These are phyloP conservation scores for Phytophthora pluvialis DNA, from an alignment of 352 stramenopile species.

Conservation along the genomic window DNA sequence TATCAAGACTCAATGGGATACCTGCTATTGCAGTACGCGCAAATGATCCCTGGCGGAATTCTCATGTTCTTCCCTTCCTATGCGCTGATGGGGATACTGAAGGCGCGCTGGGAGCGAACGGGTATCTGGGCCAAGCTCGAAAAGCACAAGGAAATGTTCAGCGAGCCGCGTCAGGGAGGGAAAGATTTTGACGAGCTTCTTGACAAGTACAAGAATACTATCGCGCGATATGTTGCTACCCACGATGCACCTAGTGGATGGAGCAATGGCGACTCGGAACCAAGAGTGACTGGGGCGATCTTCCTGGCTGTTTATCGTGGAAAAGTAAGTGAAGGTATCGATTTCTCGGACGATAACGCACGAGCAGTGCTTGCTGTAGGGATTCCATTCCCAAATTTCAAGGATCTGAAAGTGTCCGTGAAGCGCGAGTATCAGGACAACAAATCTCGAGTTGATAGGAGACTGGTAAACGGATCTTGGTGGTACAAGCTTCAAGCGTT, in stretches of 20 bases:
- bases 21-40: constrained; percentile 64
- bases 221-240: constrained; percentile 35
- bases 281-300: constrained; percentile 80
- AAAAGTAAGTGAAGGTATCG: constrained; percentile 98
- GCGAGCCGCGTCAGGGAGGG: constrained; percentile 65
- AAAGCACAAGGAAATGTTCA: constrained; percentile 64
- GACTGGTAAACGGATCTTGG: constrained; percentile 56
- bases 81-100: constrained; percentile 68
- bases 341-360: constrained; percentile 97
- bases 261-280: constrained; percentile 3
- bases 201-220: constrained; percentile 69
- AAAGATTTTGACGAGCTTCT: constrained; percentile 83
- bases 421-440: constrained; percentile 84
- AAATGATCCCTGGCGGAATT: constrained; percentile 70
- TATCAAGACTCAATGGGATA: constrained; percentile 84
- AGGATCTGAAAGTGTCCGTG: constrained; percentile 88
- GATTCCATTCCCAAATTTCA: constrained; percentile 96
- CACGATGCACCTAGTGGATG: constrained; percentile 24
- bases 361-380: constrained; percentile 96
- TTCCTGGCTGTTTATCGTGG: constrained; percentile 98
- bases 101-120: constrained; percentile 61
- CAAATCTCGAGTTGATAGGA: constrained; percentile 55
- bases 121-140: constrained; percentile 61
- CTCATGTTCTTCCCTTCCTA: constrained; percentile 90
- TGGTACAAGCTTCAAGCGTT: constrained; percentile 99